Evolutionary conservation across 768 basidiomycete species (phyloP).

Genomic region (Neoboletus brunneissimus): DNA sequence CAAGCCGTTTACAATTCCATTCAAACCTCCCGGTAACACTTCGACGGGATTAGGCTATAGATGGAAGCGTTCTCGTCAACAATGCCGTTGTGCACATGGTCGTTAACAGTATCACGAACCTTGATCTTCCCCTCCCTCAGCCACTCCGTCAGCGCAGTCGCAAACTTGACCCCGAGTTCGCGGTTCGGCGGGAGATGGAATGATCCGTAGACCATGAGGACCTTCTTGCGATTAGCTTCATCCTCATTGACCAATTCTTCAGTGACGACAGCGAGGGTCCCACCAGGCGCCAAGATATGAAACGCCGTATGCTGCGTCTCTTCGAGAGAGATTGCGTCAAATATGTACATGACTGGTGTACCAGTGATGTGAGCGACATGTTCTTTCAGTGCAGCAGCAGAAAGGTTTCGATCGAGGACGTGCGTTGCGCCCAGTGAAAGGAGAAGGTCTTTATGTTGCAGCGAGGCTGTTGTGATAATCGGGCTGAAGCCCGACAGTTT

Average conservation of each 20-base stretch:
- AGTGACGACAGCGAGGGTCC: constrained; percentile 23
- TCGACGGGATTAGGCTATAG: constrained; percentile 37
- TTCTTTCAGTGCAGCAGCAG: constrained; percentile 9
- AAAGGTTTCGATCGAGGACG: constrained; percentile 31
- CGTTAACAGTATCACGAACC: not conserved
- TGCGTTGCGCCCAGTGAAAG: constrained; percentile 36
- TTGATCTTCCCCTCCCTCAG: constrained; percentile 19
- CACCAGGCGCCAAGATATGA: constrained; percentile 30
- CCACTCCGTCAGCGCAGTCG: constrained; percentile 12
- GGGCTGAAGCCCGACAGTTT: constrained; percentile 33
- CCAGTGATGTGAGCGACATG: not conserved
- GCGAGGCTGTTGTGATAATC: constrained; percentile 39
- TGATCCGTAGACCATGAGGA: constrained; percentile 7
- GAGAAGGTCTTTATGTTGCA: constrained; percentile 29
- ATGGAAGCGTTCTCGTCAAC: not conserved
- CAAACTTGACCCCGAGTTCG: constrained; percentile 13
- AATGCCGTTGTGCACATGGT: not conserved
- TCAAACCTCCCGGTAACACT: constrained; percentile 37
- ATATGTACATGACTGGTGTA: constrained; percentile 1
- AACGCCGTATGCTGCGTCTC: constrained; percentile 34
- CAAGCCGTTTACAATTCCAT: constrained; percentile 32
- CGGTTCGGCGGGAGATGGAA: constrained; percentile 6
- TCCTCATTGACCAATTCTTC: not conserved
- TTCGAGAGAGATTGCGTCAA: constrained; percentile 29
- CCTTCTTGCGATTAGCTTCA: not conserved